These are phyloP conservation scores for Aristolochia californica DNA, from an alignment of 164 flowering plant species.

Conservation along the genomic window DNA sequence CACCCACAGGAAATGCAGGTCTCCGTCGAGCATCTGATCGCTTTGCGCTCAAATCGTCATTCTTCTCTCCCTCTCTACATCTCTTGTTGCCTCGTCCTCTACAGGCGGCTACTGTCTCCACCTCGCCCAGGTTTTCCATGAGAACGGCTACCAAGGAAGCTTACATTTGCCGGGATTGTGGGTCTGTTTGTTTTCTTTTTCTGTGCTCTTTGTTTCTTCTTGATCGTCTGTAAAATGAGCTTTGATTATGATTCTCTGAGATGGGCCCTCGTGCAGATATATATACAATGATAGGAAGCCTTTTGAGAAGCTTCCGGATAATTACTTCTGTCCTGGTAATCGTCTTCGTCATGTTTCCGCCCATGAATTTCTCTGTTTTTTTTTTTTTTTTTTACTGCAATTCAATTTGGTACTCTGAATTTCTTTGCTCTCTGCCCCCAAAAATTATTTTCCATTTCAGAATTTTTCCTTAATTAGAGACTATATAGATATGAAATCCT, in stretches of 20 bases:
- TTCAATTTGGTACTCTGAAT: too few species aligned
- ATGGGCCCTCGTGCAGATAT: conserved; percentile 46
- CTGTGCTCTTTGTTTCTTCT: neutral
- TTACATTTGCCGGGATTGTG: conserved; percentile 94
- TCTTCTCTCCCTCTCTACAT: conserved; percentile 41
- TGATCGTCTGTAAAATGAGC: neutral
- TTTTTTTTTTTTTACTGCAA: neutral
- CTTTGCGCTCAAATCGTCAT: conserved; percentile 51
- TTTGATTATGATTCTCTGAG: neutral
- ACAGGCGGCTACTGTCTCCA: conserved; percentile 12
- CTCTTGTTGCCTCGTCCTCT: conserved; percentile 22
- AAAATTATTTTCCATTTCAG: too few species aligned
- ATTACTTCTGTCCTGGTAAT: conserved; percentile 91
- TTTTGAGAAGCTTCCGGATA: conserved; percentile 80
- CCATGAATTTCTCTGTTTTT: neutral
- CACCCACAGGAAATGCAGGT: conserved; percentile 27
- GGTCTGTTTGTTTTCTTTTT: conserved; percentile 25
- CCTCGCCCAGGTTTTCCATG: conserved; percentile 57
- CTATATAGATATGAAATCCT: too few species aligned
- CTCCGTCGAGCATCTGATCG: conserved; percentile 31
- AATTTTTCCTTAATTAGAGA: too few species aligned
- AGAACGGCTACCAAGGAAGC: conserved; percentile 72
- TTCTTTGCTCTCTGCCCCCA: too few species aligned
- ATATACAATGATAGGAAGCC: conserved; percentile 88
- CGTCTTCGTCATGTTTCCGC: neutral